Conservation (phyloP, 768 basidiomycete genomes). For the Lentinula detonsa region DNA sequence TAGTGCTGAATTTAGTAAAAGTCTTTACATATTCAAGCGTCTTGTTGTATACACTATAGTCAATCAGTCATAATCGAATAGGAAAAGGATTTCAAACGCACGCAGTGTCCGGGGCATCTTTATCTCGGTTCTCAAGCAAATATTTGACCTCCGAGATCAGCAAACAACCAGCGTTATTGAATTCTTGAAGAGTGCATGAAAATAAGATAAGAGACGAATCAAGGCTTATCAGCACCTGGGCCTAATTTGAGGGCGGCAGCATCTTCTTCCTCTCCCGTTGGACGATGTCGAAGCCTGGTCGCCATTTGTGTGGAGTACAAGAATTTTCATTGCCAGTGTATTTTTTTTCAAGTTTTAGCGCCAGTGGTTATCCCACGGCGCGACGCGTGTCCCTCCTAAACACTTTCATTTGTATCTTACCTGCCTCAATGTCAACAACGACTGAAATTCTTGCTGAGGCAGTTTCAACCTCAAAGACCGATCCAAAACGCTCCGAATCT, state of each 20-base stretch:
- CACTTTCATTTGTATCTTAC: not conserved
- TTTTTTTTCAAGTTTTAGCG: not conserved
- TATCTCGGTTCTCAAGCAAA: conserved; percentile 79
- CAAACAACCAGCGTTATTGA: conserved; percentile 87
- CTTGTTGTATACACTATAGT: conserved; percentile 81
- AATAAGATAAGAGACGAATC: not conserved
- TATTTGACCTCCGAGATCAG: conserved; percentile 92
- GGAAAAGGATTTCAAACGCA: conserved; percentile 27
- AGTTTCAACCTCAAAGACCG: conserved; percentile 2
- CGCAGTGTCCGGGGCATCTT: conserved; percentile 85
- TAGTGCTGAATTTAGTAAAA: conserved; percentile 86
- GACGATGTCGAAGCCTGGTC: conserved; percentile 60
- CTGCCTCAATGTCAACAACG: conserved; percentile 5
- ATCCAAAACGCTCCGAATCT: conserved; percentile 10
- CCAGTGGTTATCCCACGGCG: not conserved
- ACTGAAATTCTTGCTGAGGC: conserved; percentile 9
- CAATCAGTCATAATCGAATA: not conserved
- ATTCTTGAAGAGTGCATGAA: conserved; percentile 42
- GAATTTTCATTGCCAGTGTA: no score
- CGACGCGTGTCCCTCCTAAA: conserved; percentile 7
- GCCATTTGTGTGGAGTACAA: conserved; percentile 33
- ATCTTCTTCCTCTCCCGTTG: conserved; percentile 74
- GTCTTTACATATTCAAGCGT: conserved; percentile 89
- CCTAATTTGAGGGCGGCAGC: conserved; percentile 82
- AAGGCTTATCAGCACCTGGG: conserved; percentile 37